Base-by-base conservation (phyloP, 768 basidiomycete species). In the Hirschioporus abietinus region DNA sequence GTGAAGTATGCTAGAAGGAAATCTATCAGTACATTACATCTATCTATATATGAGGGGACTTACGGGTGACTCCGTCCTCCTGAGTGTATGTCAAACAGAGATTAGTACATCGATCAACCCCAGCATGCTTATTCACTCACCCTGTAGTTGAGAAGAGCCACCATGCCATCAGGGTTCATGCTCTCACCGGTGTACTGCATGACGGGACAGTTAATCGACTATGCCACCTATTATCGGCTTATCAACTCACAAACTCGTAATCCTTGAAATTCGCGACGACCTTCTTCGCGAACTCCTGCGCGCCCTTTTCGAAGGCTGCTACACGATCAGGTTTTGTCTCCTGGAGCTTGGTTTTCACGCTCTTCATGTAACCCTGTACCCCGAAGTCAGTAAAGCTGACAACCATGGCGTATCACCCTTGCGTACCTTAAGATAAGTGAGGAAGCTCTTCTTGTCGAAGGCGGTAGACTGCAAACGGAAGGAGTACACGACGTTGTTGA, bases 141-240 rank as follows among this genome's bases (percentile, higher is more conserved):
- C 52, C 97, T 88, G 81, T 95, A 99, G 82, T 99, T 96, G 74
- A 99, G 86, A 61, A 99, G 85, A 59, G 89, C 93, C 71, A 99
- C 85, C 93, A 96, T 91, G 66, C 96, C 96, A 4, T 97, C 92
- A n/a, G 87, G 80, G 76, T 93, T 85, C 91, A 92, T 91, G 58
- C 65, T 72, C 75, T 89, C 89, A 67, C 92, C 88, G 63, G 81
- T 85, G 80, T 86, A 92, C 91, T 92, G 63, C 15, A 57, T 27
- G 23, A 17, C 65, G 23, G 24, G 5, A 59, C 66, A 64, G 2
- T 63, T 23, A 35, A 71, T 58, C 68, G 66, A 30, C n/a, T 4
- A 25, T 26, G 24, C 26, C 4, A 18, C 25, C 12, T 34, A 15
- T 18, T 12, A n/a, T 12, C 30, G 24, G 15, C n/a, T 30, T 1